Evolutionary conservation across 2,329 filamentous ascomycete genomes (phyloP).

Genomic region (Ceratocystis lukuohia): DNA sequence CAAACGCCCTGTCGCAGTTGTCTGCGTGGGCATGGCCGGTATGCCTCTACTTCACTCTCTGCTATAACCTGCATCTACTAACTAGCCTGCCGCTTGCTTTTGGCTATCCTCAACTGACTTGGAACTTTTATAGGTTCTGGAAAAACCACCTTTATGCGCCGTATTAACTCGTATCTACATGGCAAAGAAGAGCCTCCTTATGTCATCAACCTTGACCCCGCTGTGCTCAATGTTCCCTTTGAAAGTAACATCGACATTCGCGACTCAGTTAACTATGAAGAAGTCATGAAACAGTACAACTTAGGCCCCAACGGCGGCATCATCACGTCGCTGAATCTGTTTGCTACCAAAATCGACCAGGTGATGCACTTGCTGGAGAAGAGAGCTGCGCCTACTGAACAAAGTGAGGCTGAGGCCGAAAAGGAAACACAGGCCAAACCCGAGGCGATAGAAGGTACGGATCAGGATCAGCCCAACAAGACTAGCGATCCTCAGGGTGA

Average conservation of each 20-base stretch:
- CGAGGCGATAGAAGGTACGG: conserved; percentile 90
- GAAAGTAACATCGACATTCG: conserved; percentile 98
- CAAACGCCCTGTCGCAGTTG: conserved; percentile 56
- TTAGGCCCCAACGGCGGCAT: conserved; percentile 95
- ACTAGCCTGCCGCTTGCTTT: too few species aligned
- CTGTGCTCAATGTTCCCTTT: conserved; percentile 84
- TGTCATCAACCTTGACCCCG: conserved; percentile 92
- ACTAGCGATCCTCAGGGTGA: conserved; percentile 82
- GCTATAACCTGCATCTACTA: too few species aligned
- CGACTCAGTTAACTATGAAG: conserved; percentile 97
- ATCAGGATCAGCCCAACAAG: conserved; percentile 88
- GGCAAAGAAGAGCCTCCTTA: conserved; percentile 70
- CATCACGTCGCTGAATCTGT: conserved; percentile 86
- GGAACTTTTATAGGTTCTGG: conserved; percentile 52
- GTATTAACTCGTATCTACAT: conserved; percentile 88
- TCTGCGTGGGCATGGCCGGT: conserved; percentile 96
- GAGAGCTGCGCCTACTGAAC: conserved; percentile 43
- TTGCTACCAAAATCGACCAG: conserved; percentile 96
- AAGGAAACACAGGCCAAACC: conserved; percentile 82
- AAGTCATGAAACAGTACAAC: conserved; percentile 99
- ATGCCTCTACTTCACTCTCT: conserved; percentile 21
- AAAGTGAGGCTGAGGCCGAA: conserved; percentile 33
- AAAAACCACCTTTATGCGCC: conserved; percentile 99
- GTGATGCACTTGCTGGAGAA: conserved; percentile 83
- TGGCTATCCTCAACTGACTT: conserved; percentile 7